Base-by-base conservation (phyloP, 768 basidiomycete genomes). In the Termitomyces sp. region DNA sequence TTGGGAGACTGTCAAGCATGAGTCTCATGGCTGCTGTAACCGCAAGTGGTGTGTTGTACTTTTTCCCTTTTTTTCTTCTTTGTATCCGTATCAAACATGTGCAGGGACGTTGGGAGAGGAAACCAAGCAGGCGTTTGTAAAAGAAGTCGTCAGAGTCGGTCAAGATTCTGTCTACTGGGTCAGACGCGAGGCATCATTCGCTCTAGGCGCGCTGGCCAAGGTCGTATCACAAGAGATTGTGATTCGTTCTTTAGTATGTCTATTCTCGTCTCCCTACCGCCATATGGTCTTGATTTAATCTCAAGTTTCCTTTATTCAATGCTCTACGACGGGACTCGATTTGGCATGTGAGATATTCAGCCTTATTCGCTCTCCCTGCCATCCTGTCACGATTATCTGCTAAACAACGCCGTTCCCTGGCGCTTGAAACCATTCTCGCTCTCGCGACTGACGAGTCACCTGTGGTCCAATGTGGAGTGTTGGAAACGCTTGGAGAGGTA, bases 1-100 rank as follows among this genome's bases (percentile, higher is more conserved):
- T 93, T 18, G 95, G 95, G 5, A 80, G 93, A 54, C 75, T 96
- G 46, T 90, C 91, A 5, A 92, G 92, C 63, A 94, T 97, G 93
- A 92, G 91, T 66, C 73, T 97, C 48, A 90, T 96, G 75, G 94
- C 94, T 36, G 86, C 91, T 7, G 84, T 94, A 12, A 82, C 89
- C 29, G 90, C 92, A 25, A 85, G 83, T 58, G 86, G 88, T 89
- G 67, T 65, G 79, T 74, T 48, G 55, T 56, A 48, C 42, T 32
- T 59, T 25, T 31, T 53, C 53, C 47, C 42, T 32, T 59, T 25
- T 31, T 53, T 54, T 43, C 53, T 39, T 13, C 39, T 7, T 18
- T 7, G 27, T 40, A n/a, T 20, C 18, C 58, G n/a, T 55, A 55
- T 52, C 0, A 53, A 42, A 49, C 49, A 42, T 49, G 5, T 40